Percentiles rank a stretch among this genome's conserved stretches.
phyloP scores from a whole-genome alignment of 129 eudicot genomes.

The Gnaphalium uliginosum region DNA sequence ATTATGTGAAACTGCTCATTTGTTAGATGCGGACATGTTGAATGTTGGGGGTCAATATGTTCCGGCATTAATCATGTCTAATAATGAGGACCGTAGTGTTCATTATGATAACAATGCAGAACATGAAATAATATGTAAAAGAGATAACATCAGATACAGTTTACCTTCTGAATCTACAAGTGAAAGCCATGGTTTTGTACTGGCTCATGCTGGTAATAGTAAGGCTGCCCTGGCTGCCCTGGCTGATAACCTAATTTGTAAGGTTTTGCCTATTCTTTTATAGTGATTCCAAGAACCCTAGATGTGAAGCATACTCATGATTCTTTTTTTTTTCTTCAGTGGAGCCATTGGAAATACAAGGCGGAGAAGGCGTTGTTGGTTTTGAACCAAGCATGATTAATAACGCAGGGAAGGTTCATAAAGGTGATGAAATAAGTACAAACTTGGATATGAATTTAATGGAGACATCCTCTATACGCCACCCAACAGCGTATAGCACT shows the following conservation, averaged over 20 bases:
- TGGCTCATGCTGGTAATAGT: not conserved
- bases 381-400: constrained; percentile 18
- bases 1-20: constrained; percentile 32
- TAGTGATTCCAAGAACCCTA: constrained; percentile 7
- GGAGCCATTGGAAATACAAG: constrained; percentile 22
- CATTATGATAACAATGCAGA: constrained; percentile 14
- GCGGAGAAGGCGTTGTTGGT: constrained; percentile 16
- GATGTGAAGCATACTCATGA: constrained; percentile 14
- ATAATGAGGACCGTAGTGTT: constrained; percentile 22
- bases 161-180: constrained; percentile 33
- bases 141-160: constrained; percentile 2
- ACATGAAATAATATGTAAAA: not conserved
- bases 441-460: constrained; percentile 17
- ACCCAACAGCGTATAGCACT: constrained; percentile 22
- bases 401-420: constrained; percentile 11
- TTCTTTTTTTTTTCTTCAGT: constrained; percentile 14
- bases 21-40: constrained; percentile 34
- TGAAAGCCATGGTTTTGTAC: not conserved
- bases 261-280: constrained; percentile 27
- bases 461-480: constrained; percentile 22
- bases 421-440: constrained; percentile 15
- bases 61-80: constrained; percentile 29
- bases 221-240: constrained; percentile 11
- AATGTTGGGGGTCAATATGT: constrained; percentile 24
- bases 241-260: constrained; percentile 33